These are phyloP conservation scores for Tricholoma saponaceum DNA, from an alignment of 768 basidiomycete species.

Conservation along the genomic window DNA sequence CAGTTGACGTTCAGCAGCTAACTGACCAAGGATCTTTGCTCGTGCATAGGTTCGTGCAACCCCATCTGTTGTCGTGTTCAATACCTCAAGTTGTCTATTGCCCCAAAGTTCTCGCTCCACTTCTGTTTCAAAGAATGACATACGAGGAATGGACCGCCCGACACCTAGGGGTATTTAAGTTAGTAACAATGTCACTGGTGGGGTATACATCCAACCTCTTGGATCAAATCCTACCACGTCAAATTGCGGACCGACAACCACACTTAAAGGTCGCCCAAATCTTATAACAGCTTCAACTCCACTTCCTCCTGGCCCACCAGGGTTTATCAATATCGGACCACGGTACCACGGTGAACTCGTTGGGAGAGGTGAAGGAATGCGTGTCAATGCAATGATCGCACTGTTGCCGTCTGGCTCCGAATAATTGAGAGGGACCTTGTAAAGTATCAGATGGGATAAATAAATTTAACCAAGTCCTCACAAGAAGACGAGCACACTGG, in stretches of 20 bases:
- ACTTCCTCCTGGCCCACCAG: slow-evolving; percentile 46
- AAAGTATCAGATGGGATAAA: background rate
- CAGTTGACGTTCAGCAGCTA: slow-evolving; percentile 28
- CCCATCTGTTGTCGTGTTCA: slow-evolving; percentile 21
- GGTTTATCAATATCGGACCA: slow-evolving; percentile 43
- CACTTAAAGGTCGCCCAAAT: slow-evolving; percentile 20
- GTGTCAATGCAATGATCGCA: slow-evolving; percentile 38
- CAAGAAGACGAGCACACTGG: slow-evolving; percentile 30
- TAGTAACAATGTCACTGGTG: no score
- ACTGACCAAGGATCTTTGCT: slow-evolving; percentile 23
- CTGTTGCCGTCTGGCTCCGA: slow-evolving; percentile 32
- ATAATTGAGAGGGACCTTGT: slow-evolving; percentile 44
- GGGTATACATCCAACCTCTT: slow-evolving; percentile 26
- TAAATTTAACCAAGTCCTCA: slow-evolving; percentile 1
- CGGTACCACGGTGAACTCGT: slow-evolving; percentile 27
- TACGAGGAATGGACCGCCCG: slow-evolving; percentile 28
- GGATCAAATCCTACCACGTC: slow-evolving; percentile 47
- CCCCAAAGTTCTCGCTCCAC: slow-evolving; percentile 29
- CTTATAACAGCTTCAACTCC: slow-evolving; percentile 29
- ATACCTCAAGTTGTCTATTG: slow-evolving; percentile 3
- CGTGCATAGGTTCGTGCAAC: slow-evolving; percentile 29
- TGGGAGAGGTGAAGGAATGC: slow-evolving; percentile 32
- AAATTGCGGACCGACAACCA: slow-evolving; percentile 37
- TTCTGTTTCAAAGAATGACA: slow-evolving; percentile 31
- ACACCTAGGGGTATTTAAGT: slow-evolving; percentile 22